Base-by-base conservation (phyloP, 169 alveolate genomes). In the Haemoproteus tartakovskyi region DNA sequence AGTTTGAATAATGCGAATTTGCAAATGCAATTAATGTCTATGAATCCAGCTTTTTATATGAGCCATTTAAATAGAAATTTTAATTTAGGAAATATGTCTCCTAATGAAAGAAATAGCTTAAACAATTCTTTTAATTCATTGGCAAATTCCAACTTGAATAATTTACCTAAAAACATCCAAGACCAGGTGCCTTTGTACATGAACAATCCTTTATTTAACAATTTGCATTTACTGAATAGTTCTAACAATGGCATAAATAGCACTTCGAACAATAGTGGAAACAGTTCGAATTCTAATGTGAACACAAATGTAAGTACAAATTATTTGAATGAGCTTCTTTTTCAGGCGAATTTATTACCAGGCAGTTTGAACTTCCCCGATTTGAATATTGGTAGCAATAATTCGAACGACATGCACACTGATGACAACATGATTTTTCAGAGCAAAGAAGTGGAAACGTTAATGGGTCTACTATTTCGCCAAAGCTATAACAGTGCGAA, bases 1-100 rank as follows among this genome's bases (percentile, higher is more conserved):
- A 18, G 78, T 24, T 29, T 47, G 16, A 62, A 33, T 78, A 61
- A 40, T n/a, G 45, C 26, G 6, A 51, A 52, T 18, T 54, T 78
- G 21, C 79, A 48, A 2, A 78, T 62, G 74, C 82, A 67, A 0
- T 5, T 67, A 22, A 67, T 67, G 82, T 16, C 82, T 1, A 27
- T 67, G 41, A 67, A 67, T 27, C 70, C 60, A 16, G 63, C 60
- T n/a, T 67, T 51, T 60, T 67, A 67, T 38, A 67, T 67, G 70
- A 64, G 27, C 3, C 40, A 27, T 45, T 21, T 56, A 30, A 67
- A 54, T 41, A 67, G 82, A 41, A 67, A 67, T 67, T 67, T 40
- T 57, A 51, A 51, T 46, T 24, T 48, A 1, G 0, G 56, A 0
- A 52, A 40, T 14, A 52, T 56, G 27, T 19, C 70, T 2, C 56